Evolutionary conservation across 2,329 filamentous ascomycete species (phyloP).

Genomic region (Podosphaera fusca): DNA sequence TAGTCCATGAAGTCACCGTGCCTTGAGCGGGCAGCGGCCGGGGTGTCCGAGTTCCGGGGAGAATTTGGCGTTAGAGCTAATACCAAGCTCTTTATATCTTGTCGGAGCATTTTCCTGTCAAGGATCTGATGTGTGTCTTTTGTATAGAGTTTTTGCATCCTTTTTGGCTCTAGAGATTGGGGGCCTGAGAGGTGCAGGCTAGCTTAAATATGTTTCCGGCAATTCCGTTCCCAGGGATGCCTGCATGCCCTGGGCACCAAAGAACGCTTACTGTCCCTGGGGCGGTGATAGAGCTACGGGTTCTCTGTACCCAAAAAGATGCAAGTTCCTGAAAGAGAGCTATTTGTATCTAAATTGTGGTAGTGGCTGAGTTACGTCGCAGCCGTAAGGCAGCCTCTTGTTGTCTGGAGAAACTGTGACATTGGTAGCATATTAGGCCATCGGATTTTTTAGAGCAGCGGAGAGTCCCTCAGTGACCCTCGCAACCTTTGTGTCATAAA

Average conservation of each 20-base stretch:
- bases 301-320: neutral
- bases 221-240: neutral
- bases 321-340: neutral
- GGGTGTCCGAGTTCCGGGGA: too few relatives aligned
- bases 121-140: too few relatives aligned
- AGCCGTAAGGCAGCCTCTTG: neutral
- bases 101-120: too few relatives aligned
- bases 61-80: too few relatives aligned
- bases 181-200: too few relatives aligned
- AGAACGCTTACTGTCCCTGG: neutral
- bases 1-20: too few relatives aligned
- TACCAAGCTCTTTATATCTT: too few relatives aligned
- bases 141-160: too few relatives aligned
- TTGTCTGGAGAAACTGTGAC: neutral
- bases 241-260: neutral
- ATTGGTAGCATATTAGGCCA: neutral
- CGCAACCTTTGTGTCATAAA: neutral
- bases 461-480: neutral
- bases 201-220: neutral
- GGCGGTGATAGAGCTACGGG: neutral
- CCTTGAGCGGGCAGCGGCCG: too few relatives aligned
- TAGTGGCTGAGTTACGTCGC: neutral
- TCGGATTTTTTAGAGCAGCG: neutral
- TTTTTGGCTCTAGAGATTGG: too few relatives aligned
- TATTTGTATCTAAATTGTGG: neutral